Evolutionary conservation across 768 basidiomycete species (phyloP).

Genomic region (Pilatotrama ljubarskyi): DNA sequence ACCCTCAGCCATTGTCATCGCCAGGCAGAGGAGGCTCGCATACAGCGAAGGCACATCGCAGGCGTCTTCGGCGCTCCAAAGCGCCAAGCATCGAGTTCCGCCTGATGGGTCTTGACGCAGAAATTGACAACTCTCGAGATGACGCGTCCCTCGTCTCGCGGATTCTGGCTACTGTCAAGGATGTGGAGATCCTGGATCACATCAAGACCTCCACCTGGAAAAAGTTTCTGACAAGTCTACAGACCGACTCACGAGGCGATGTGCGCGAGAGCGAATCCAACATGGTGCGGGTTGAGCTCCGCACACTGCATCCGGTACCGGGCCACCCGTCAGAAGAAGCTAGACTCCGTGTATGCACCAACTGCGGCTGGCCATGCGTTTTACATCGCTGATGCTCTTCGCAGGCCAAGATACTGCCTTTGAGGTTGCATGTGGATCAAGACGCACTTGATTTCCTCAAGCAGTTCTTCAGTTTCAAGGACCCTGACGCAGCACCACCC

Average conservation of each 20-base stretch:
- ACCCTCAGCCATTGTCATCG: constrained; percentile 40
- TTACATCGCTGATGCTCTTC: constrained; percentile 4
- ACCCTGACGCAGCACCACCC: constrained; percentile 46
- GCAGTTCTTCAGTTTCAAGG: constrained; percentile 90
- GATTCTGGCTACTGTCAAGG: constrained; percentile 63
- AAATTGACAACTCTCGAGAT: constrained; percentile 64
- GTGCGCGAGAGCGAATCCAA: constrained; percentile 87
- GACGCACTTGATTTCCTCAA: constrained; percentile 98
- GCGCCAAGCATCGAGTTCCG: constrained; percentile 83
- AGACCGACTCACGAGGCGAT: constrained; percentile 84
- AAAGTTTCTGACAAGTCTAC: constrained; percentile 89
- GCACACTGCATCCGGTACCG: constrained; percentile 69
- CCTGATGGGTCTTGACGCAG: constrained; percentile 61
- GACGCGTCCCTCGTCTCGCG: constrained; percentile 61
- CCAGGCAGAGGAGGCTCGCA: constrained; percentile 34
- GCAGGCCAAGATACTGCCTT: constrained; percentile 86
- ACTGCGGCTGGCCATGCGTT: background rate
- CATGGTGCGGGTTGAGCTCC: constrained; percentile 89
- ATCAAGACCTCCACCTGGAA: constrained; percentile 99
- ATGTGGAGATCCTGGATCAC: constrained; percentile 92
- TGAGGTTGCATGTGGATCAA: constrained; percentile 94
- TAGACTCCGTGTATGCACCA: constrained; percentile 68
- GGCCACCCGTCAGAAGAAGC: constrained; percentile 72
- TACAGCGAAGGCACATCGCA: constrained; percentile 30
- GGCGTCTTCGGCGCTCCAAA: constrained; percentile 67